Base-by-base conservation (phyloP, 2,329 filamentous ascomycete species). In the Xylariaceae sp. region DNA sequence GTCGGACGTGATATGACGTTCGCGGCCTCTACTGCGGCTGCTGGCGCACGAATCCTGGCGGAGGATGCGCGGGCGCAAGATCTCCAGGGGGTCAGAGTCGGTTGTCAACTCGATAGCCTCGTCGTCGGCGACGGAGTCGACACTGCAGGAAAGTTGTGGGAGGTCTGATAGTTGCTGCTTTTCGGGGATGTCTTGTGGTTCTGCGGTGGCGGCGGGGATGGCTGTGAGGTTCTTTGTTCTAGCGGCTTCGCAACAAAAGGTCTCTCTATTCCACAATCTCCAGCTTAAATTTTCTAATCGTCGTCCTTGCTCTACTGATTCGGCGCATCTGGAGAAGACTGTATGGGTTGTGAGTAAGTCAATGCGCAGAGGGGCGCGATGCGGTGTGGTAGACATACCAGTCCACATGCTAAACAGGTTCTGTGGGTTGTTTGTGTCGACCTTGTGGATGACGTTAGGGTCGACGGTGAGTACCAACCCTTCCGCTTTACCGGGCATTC, bases 401-500 rank as follows among this genome's bases (percentile, higher is more conserved):
- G 89, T 92, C 90, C 91, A 95, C 81, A 97, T 94, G 74, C 88
- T 91, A 71, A 93, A 94, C 41, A 97, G 81, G 64, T 91, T 94
- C 70, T 95, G 88, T 22, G 88, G 85, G 67, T 95, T 95, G 56
- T 85, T 80, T 1, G 92, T 95, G 70, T 97, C 91, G 62, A 97
- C 89, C 67, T 94, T 89, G 75, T 93, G 88, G 66, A 98, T 91
- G 58, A 92, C 86, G 64, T 85, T 88, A 54, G 88, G 84, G 73
- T 96, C 90, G 67, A 97, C 87, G 52, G 89, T 90, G 63, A 97
- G 77, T 65, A 97, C 87, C 62, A 92, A 87, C 50, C 86, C 85
- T 67, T 87, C 83, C 68, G 95, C 77, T 70, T 81, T 79, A 64
- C 87, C 83, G 72, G 89, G 88, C 92, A 97, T 97, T 49, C 61